Base-by-base conservation (phyloP, 208 protist genomes). In the Trypanosoma caninum region DNA sequence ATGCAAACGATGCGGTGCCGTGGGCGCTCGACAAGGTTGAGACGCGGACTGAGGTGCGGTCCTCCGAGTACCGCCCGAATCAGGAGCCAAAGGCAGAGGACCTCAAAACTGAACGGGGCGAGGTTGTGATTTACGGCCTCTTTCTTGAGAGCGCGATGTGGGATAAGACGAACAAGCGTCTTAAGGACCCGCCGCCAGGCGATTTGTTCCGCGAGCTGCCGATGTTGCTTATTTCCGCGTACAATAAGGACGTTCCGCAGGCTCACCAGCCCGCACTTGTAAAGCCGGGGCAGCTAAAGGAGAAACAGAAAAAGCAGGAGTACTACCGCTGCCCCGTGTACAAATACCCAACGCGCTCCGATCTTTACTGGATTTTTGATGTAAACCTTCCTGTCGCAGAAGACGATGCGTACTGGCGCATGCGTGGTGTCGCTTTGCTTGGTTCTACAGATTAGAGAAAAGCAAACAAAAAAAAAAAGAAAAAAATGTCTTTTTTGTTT, bases 321-420 rank as follows among this genome's bases (percentile, higher is more conserved):
- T 84, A 92, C 79, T 99, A 99, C 80, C 81, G 92, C 20, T 99
- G 97, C 80, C 98, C 98, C 10, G 93, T 99, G 34, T 99, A 99
- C 88, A 97, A 94, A 74, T 98, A 97, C 72, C 94, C 93, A 4
- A 81, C 65, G 10, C 80, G 98, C 46, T 97, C 95, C 13, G 98
- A 98, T 64, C 87, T 87, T 28, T 97, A 99, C 78, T 99, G 95
- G 84, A 97, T 99, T 46, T 98, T 99, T 57, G 81, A 94, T 64
- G 93, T 99, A 10, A 89, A 98, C 48, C 81, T 99, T 41, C 85
- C 90, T 25, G 94, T 97, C 7, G 84, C 90, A n/a, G 84, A 94
- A 61, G 86, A 96, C 35, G 87, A 97, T 42, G 87, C 91, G 27
- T 95, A 98, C 72, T 99, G 98, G 98, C 96, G 89, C 57, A 87